Conservation (phyloP, 371 early-diverging fungal species). For the Mortierella sp. region DNA sequence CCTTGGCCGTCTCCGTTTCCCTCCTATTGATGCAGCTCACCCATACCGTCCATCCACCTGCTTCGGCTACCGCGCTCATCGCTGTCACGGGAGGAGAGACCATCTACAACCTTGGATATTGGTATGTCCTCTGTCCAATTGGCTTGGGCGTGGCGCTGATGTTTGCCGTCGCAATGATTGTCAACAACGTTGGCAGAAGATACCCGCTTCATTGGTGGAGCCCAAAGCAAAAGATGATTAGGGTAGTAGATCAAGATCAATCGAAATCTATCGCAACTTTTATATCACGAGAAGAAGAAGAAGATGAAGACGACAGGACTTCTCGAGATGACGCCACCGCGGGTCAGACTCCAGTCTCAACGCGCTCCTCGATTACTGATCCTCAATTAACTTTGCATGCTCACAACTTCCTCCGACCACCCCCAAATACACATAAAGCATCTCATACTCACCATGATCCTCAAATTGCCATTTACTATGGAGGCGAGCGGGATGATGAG, state of each 20-base stretch:
- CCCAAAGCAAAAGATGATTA: constrained; percentile 31
- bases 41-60: constrained; percentile 82
- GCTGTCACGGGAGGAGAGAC: constrained; percentile 63
- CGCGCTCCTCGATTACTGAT: background rate
- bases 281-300: constrained; percentile 13
- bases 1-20: constrained; percentile 77
- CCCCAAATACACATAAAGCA: background rate
- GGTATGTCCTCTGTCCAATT: constrained; percentile 73
- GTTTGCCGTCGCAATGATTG: constrained; percentile 68
- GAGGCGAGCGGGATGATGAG: constrained; percentile 25
- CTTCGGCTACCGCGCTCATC: constrained; percentile 78
- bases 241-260: constrained; percentile 44
- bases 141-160: constrained; percentile 64
- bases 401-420: too few species aligned
- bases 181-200: constrained; percentile 76
- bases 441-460: constrained; percentile 4
- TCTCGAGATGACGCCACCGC: background rate
- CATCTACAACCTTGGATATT: constrained; percentile 66
- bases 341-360: background rate
- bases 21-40: constrained; percentile 76
- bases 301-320: background rate
- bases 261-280: constrained; percentile 41
- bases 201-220: constrained; percentile 81
- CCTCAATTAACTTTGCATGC: background rate
- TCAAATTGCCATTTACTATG: constrained; percentile 41